Conservation (phyloP, 805 yeast species). For the Komagataella pseudopastoris region DNA sequence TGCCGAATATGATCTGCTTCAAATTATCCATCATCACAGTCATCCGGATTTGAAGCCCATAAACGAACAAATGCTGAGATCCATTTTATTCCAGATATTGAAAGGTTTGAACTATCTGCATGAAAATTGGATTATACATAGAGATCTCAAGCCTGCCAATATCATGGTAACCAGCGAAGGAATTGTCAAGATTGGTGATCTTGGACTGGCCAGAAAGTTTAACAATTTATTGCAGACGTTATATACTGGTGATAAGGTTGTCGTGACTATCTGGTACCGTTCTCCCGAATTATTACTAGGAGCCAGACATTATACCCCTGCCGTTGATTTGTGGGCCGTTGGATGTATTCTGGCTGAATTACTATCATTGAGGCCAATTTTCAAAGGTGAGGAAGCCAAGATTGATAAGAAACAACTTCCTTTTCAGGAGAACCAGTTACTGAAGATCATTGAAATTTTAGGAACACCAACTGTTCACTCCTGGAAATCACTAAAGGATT, state of each 20-base stretch:
- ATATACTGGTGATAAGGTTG: slow-evolving; percentile 89
- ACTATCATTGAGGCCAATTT: slow-evolving; percentile 78
- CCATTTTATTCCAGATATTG: slow-evolving; percentile 83
- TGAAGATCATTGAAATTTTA: slow-evolving; percentile 81
- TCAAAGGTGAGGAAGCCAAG: slow-evolving; percentile 96
- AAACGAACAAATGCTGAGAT: slow-evolving; percentile 67
- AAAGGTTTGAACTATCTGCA: slow-evolving; percentile 88
- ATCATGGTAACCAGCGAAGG: slow-evolving; percentile 90
- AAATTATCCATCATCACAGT: slow-evolving; percentile 87
- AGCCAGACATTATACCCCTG: slow-evolving; percentile 84
- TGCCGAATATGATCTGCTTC: slow-evolving; percentile 91
- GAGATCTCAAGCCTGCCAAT: slow-evolving; percentile 96
- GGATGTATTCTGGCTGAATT: slow-evolving; percentile 93
- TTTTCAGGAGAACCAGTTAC: slow-evolving; percentile 85
- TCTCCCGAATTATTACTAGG: slow-evolving; percentile 90
- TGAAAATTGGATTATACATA: slow-evolving; percentile 90
- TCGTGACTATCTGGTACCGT: slow-evolving; percentile 93
- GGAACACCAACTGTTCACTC: slow-evolving; percentile 74
- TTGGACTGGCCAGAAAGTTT: slow-evolving; percentile 83
- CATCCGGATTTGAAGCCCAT: slow-evolving; percentile 76
- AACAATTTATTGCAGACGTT: slow-evolving; percentile 77
- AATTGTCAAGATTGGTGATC: slow-evolving; percentile 88
- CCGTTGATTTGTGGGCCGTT: slow-evolving; percentile 90
- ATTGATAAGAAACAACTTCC: slow-evolving; percentile 92
- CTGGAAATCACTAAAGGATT: slow-evolving; percentile 71